Base-by-base conservation (phyloP, 2,329 filamentous ascomycete genomes). In the Xylariaceae sp. region DNA sequence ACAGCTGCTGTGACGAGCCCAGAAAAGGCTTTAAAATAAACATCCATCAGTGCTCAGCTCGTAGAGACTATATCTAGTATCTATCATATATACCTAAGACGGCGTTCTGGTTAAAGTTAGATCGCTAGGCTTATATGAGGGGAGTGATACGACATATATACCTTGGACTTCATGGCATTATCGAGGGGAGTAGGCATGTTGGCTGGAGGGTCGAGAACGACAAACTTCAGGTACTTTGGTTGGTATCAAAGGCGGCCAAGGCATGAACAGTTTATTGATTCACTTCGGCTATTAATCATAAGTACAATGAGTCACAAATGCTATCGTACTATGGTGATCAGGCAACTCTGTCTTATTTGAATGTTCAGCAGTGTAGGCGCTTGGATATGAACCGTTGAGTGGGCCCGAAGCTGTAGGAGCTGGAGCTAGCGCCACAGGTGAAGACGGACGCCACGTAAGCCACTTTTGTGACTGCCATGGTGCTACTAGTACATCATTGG, bases 1-100 rank as follows among this genome's bases (percentile, higher is more conserved):
- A 92, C 89, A 2, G 89, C 92, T 2, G 90, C 91, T 6, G 90
- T 90, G 12, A 97, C 84, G 49, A 96, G 82, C 8, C 90, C 91
- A 4, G 89, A 87, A 71, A 97, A 97, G 16, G 87, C 91, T 87
- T 76, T 53, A 67, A 66, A 54, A 37, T 58, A 65, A 68, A 45
- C n/a, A 29, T 61, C 62, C 64, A 67, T 70, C 50, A 69, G 66
- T 66, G 65, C 39, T 50, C 19, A 31, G 39, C 11, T 40, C 11
- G 29, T 44, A 43, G 33, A n/a, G n/a, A n/a, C 4, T 60, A 57
- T 48, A 19, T 37, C 28, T 44, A 9, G 6, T 55, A 53, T 56
- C 53, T 33, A 37, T 48, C 19, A 26, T 37, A 59, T 60, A 54
- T 81, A 91, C 88, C 88, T 56, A 92, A 76, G 53, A 92, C 82